Conservation (phyloP, 1,284 basidiomycete species). For the Dichomitus squalens region DNA sequence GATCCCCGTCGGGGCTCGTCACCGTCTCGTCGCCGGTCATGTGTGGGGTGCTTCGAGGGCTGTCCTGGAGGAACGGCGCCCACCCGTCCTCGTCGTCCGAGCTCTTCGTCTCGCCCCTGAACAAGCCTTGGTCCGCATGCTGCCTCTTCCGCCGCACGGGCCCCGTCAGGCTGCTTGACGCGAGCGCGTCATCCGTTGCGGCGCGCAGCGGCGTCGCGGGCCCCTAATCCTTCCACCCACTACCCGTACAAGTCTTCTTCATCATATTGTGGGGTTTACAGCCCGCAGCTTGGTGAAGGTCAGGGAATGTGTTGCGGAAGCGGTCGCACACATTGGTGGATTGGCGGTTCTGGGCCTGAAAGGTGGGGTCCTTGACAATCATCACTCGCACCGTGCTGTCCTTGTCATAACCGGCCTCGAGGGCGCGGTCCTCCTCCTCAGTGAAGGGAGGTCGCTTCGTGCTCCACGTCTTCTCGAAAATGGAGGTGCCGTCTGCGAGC, state of each 20-base stretch:
- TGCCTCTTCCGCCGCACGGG: slow-evolving; percentile 59
- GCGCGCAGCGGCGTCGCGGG: slow-evolving; percentile 46
- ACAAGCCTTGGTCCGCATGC: slow-evolving; percentile 64
- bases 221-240: slow-evolving; percentile 24
- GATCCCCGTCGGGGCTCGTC: slow-evolving; percentile 19
- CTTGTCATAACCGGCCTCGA: slow-evolving; percentile 84
- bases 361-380: slow-evolving; percentile 86
- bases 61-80: slow-evolving; percentile 47
- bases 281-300: slow-evolving; percentile 82
- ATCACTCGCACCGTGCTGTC: slow-evolving; percentile 90
- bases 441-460: slow-evolving; percentile 88
- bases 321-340: slow-evolving; percentile 87
- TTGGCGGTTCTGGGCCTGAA: slow-evolving; percentile 77
- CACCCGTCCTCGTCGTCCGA: slow-evolving; percentile 57
- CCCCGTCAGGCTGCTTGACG: slow-evolving; percentile 32
- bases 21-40: slow-evolving; percentile 11
- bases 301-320: slow-evolving; percentile 88
- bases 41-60: slow-evolving; percentile 21
- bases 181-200: slow-evolving; percentile 36
- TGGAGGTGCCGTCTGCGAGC: slow-evolving; percentile 75
- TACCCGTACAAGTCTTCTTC: slow-evolving; percentile 50
- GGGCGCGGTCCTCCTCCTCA: slow-evolving; percentile 82
- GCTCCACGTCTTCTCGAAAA: slow-evolving; percentile 80
- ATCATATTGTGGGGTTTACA: slow-evolving; percentile 75
- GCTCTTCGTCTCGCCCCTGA: slow-evolving; percentile 74